Base-by-base conservation (phyloP, 2,329 filamentous ascomycete species). In the Pseudogymnoascus sp. region DNA sequence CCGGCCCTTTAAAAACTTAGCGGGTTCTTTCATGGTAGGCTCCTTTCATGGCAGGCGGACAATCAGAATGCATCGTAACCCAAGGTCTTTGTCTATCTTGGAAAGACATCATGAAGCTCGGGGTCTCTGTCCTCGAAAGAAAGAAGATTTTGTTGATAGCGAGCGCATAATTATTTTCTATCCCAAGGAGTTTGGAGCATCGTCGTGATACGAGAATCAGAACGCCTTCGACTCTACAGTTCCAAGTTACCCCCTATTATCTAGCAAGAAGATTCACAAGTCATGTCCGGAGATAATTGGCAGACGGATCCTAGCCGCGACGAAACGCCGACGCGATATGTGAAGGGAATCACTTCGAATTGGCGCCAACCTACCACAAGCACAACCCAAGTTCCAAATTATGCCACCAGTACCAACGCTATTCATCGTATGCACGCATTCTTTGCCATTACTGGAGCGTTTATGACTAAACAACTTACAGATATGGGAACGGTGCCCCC, bases 391-490 rank as follows among this genome's bases (percentile, higher is more conserved):
- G 19, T 19, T 28, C 23, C 49, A 9, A 7, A 12, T 33, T 14
- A 23, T n/a, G 22, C 9, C 41, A 1, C 22, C 22, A 4, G 11
- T 12, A 5, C 16, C 5, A 33, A 5, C 49, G 11, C 6, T 19
- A 55, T 55, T 33, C 6, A 33, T 6, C 19, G 49, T 55, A 55
- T 22, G n/a, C 5, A 28, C 16, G 49, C 5, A 33, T 33, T 22
- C 25, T 30, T 33, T 33, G 8, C 16, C 49, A 33, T 33, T 19
- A 55, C n/a, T 33, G 11, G 28, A 33, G n/a, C 3, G 22, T 55
- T 55, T 55, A 33, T 55, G n/a, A 33, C 28, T 55, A 55, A 55
- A 33, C 49, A 33, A 55, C 49, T 22, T 55, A 52, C 28, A 55
- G 49, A 3, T 33, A 55, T 55, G 49, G 49, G 28, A 55, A 1